Percentiles rank a stretch among this genome's conserved stretches.
phyloP scores from a whole-genome alignment of 768 basidiomycete species.

The Trametes cinnabarina region DNA sequence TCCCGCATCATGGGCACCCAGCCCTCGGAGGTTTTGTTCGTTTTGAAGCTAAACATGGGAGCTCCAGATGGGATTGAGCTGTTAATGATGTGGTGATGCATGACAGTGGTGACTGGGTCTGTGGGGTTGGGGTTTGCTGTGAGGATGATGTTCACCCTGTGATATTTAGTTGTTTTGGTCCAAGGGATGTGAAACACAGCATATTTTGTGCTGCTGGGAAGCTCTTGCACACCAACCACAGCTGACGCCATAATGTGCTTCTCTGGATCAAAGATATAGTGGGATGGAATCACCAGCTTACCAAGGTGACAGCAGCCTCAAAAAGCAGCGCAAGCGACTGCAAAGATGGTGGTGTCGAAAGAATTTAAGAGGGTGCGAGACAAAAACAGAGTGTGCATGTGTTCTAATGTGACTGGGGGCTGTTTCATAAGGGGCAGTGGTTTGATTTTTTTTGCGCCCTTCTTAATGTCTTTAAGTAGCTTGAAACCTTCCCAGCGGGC shows the following conservation, averaged over 20 bases:
- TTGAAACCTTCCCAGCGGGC: conserved; percentile 36
- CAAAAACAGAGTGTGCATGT: conserved; percentile 27
- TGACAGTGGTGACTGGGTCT: conserved; percentile 24
- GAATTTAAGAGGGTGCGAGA: conserved; percentile 28
- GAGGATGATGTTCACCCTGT: conserved; percentile 31
- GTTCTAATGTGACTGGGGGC: conserved; percentile 36
- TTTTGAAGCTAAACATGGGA: not conserved
- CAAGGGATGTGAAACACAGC: conserved; percentile 35
- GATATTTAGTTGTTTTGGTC: conserved; percentile 32
- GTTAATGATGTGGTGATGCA: conserved; percentile 20
- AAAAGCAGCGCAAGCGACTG: conserved; percentile 35
- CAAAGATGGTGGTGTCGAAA: conserved; percentile 37
- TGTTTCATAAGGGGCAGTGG: conserved; percentile 21
- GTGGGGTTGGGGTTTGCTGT: conserved; percentile 19
- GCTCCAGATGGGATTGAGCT: not conserved
- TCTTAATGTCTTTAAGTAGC: conserved; percentile 11
- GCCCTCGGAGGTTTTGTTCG: not conserved
- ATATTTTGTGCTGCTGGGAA: conserved; percentile 1
- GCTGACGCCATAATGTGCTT: too few species aligned
- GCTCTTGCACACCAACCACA: not conserved
- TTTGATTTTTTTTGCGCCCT: conserved; percentile 24
- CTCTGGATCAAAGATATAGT: not conserved
- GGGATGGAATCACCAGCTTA: conserved; percentile 3
- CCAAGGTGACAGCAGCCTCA: conserved; percentile 32
- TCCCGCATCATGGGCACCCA: conserved; percentile 3